These are phyloP conservation scores for Mycena indigotica DNA, from an alignment of 768 basidiomycete genomes.

Conservation along the genomic window DNA sequence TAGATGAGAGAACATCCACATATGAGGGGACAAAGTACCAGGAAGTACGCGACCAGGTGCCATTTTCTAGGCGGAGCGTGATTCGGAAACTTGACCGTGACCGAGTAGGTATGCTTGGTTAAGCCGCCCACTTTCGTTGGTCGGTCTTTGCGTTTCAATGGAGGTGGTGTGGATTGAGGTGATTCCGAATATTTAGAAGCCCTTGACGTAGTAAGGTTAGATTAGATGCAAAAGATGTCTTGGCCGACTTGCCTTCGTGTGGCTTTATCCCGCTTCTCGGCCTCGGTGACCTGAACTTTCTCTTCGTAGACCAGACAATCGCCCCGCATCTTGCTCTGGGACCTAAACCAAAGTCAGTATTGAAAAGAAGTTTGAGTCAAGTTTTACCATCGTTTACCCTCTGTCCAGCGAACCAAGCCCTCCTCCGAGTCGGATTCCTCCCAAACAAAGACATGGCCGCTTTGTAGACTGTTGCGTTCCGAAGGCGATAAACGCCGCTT, in stretches of 20 bases:
- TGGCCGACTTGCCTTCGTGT: conserved; percentile 48
- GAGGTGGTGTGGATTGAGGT: conserved; percentile 42
- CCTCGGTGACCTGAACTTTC: conserved; percentile 60
- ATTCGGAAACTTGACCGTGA: conserved; percentile 52
- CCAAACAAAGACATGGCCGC: conserved; percentile 68
- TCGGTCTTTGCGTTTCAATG: conserved; percentile 56
- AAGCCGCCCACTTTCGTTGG: conserved; percentile 61
- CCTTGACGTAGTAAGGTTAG: conserved; percentile 27
- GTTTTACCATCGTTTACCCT: conserved; percentile 58
- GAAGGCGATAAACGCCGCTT: conserved; percentile 50
- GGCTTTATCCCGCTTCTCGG: conserved; percentile 61
- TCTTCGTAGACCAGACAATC: conserved; percentile 69
- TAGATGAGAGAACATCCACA: neutral
- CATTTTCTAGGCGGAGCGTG: conserved; percentile 51
- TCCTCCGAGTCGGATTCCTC: conserved; percentile 62
- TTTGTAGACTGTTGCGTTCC: conserved; percentile 54
- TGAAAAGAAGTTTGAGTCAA: neutral
- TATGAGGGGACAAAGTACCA: conserved; percentile 33
- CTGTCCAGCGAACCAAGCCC: conserved; percentile 60
- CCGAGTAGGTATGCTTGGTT: conserved; percentile 68
- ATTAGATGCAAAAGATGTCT: neutral
- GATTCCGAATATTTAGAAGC: conserved; percentile 51
- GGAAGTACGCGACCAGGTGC: conserved; percentile 65
- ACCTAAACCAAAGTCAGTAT: conserved; percentile 40
- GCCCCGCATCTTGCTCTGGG: conserved; percentile 65